phyloP scores from a whole-genome alignment of 352 stramenopile species.

The Phytophthora parvispora region DNA sequence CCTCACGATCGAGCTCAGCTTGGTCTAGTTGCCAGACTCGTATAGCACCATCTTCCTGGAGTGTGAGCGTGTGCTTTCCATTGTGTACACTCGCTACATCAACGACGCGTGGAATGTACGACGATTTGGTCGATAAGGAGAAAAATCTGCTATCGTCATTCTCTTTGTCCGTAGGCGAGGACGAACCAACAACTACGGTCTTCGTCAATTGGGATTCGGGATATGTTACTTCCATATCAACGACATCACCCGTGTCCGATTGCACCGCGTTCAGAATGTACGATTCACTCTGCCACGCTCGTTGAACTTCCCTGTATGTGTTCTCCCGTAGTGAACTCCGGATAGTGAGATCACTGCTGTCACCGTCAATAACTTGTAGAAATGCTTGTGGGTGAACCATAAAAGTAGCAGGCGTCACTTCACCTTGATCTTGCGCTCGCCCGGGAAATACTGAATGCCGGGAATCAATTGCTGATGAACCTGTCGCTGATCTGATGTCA shows the following conservation, averaged over 20 bases:
- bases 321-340: slow-evolving; percentile 34
- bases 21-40: slow-evolving; percentile 75
- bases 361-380: slow-evolving; percentile 40
- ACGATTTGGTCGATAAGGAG: neutral
- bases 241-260: slow-evolving; percentile 27
- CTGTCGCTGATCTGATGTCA: neutral
- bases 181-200: slow-evolving; percentile 47
- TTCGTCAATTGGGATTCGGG: slow-evolving; percentile 41
- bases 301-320: slow-evolving; percentile 16
- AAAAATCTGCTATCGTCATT: slow-evolving; percentile 11
- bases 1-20: slow-evolving; percentile 50
- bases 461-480: slow-evolving; percentile 23
- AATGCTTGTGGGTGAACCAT: slow-evolving; percentile 62
- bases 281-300: slow-evolving; percentile 36
- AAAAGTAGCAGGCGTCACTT: neutral
- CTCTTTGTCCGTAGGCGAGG: neutral
- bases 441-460: slow-evolving; percentile 41
- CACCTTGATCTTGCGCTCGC: slow-evolving; percentile 3
- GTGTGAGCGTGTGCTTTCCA: slow-evolving; percentile 56
- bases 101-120: slow-evolving; percentile 46
- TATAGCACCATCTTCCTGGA: slow-evolving; percentile 67
- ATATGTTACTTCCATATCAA: slow-evolving; percentile 56
- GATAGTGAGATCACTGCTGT: slow-evolving; percentile 8
- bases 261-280: slow-evolving; percentile 35
- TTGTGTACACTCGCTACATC: slow-evolving; percentile 39